Conservation (phyloP, 768 basidiomycete species). For the Mycena polygramma region DNA sequence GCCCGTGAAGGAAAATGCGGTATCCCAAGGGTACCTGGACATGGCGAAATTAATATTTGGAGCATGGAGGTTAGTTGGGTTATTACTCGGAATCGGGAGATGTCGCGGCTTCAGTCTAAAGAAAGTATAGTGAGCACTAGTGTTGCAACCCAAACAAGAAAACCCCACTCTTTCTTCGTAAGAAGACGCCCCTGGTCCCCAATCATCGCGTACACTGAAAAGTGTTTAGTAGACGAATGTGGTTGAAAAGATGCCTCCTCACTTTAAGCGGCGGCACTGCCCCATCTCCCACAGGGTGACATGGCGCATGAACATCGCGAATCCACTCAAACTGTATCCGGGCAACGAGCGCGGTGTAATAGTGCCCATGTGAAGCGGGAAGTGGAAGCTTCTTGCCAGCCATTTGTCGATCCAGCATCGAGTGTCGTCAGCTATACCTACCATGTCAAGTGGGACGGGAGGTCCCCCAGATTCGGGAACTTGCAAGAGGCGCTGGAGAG, state of each 20-base stretch:
- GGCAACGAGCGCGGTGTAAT: not conserved
- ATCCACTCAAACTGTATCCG: conserved; percentile 2
- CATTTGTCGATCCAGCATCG: not conserved
- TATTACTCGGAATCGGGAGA: not conserved
- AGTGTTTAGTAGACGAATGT: not conserved
- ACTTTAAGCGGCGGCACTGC: not conserved
- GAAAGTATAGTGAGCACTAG: not conserved
- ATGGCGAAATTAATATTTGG: not conserved
- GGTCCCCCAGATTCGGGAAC: not conserved
- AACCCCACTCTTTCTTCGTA: not conserved
- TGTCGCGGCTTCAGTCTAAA: not conserved
- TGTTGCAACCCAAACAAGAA: not conserved
- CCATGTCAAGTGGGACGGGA: not conserved
- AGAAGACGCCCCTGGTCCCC: not conserved
- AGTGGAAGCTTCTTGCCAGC: not conserved
- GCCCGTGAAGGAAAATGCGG: not conserved
- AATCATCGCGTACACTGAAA: not conserved
- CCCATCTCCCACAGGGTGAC: conserved; percentile 8
- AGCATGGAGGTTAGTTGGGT: not conserved
- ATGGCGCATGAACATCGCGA: conserved; percentile 19
- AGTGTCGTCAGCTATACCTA: not conserved
- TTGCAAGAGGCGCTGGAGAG: not conserved
- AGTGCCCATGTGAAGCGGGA: not conserved
- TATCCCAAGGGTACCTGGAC: conserved; percentile 15
- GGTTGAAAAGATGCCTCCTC: not conserved